phyloP scores from a whole-genome alignment of 2,329 filamentous ascomycete species.

The Pseudogymnoascus sp. region DNA sequence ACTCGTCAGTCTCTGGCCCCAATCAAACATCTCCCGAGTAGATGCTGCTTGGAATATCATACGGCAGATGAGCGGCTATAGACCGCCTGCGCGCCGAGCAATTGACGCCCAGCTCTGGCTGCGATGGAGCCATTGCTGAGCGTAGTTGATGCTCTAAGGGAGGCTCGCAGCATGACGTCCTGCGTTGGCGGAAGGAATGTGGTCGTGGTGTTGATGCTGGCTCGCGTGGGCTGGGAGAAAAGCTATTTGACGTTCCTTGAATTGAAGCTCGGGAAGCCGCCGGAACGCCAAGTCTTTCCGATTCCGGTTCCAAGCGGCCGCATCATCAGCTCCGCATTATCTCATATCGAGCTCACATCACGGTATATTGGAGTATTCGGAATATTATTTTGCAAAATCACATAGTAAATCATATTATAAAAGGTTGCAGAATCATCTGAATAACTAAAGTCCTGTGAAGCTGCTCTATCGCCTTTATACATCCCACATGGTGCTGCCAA shows the following conservation, averaged over 20 bases:
- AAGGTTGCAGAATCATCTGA: neutral
- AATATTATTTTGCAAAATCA: neutral
- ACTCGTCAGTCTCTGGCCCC: slow-evolving; percentile 14
- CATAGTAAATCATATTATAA: neutral
- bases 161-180: slow-evolving; percentile 60
- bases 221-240: slow-evolving; percentile 11
- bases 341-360: neutral
- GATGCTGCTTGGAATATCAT: slow-evolving; percentile 14
- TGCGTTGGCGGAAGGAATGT: slow-evolving; percentile 35
- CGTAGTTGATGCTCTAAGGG: slow-evolving; percentile 55
- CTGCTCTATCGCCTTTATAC: slow-evolving; percentile 31
- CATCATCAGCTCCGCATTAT: neutral
- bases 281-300: slow-evolving; percentile 11
- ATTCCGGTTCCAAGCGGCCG: slow-evolving; percentile 11
- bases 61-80: slow-evolving; percentile 26
- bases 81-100: slow-evolving; percentile 38
- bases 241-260: slow-evolving; percentile 11
- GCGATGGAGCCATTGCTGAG: slow-evolving; percentile 46
- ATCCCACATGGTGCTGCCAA: slow-evolving; percentile 29
- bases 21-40: slow-evolving; percentile 32
- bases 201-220: slow-evolving; percentile 23
- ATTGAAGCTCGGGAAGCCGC: slow-evolving; percentile 14
- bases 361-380: neutral
- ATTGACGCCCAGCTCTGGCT: slow-evolving; percentile 49
- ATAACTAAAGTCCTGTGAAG: slow-evolving; percentile 12